phyloP scores from a whole-genome alignment of 148 eudicot species.

The Silene latifolia region DNA sequence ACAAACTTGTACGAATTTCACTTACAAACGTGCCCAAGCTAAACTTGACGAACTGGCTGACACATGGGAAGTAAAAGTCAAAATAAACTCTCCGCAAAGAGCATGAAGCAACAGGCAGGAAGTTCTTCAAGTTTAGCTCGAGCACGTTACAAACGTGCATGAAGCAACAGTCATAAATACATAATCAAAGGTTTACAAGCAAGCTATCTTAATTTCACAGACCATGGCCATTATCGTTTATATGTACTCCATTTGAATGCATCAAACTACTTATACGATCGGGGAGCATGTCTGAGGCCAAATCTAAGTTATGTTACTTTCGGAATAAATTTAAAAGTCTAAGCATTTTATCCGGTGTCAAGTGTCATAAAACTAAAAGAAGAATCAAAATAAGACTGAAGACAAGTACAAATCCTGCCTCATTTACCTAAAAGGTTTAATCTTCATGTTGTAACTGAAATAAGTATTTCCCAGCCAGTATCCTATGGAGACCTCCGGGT shows the following conservation, averaged over 20 bases:
- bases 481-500: too few relatives aligned
- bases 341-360: background rate
- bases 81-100: constrained; percentile 55
- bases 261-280: background rate
- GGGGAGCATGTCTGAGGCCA: background rate
- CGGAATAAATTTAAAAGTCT: background rate
- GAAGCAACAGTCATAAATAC: too few relatives aligned
- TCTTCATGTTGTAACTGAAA: too few relatives aligned
- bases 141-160: too few relatives aligned
- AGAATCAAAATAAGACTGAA: too few relatives aligned
- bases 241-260: background rate
- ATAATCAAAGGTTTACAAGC: background rate
- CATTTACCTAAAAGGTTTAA: too few relatives aligned
- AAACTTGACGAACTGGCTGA: background rate
- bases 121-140: too few relatives aligned
- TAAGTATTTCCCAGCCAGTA: too few relatives aligned
- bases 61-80: background rate
- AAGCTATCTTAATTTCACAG: background rate
- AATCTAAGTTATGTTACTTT: too few relatives aligned
- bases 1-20: background rate
- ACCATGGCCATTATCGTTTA: background rate
- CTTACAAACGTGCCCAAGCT: background rate
- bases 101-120: constrained; percentile 47
- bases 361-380: background rate
- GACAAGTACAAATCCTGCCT: too few relatives aligned